These are phyloP conservation scores for Phytophthora aleatoria DNA, from an alignment of 352 stramenopile species.

Conservation along the genomic window DNA sequence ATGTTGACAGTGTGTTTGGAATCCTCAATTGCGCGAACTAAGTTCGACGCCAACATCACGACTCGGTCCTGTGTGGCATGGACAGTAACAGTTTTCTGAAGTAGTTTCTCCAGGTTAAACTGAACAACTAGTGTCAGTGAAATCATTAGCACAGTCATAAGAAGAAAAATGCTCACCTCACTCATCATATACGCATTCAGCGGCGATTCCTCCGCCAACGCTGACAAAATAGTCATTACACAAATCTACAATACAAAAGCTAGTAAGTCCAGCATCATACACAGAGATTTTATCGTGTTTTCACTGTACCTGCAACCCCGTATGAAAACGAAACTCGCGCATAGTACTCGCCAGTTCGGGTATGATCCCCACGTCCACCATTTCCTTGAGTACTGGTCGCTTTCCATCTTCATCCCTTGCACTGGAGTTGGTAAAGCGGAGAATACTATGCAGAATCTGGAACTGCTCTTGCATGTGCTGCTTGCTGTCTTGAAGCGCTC, in stretches of 20 bases:
- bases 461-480: constrained; percentile 50
- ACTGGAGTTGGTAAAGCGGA: constrained; percentile 36
- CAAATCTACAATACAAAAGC: constrained; percentile 29
- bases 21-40: constrained; percentile 51
- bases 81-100: constrained; percentile 55
- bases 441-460: constrained; percentile 43
- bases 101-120: constrained; percentile 25
- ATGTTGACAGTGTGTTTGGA: constrained; percentile 47
- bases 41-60: constrained; percentile 39
- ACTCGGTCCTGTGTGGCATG: constrained; percentile 54
- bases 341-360: constrained; percentile 42
- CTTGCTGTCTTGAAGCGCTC: constrained; percentile 36
- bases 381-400: constrained; percentile 37
- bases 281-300: not conserved
- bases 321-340: constrained; percentile 75
- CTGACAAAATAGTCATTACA: constrained; percentile 50
- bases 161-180: constrained; percentile 33
- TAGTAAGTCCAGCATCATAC: too few relatives aligned
- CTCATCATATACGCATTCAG: constrained; percentile 68
- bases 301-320: constrained; percentile 44
- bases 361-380: constrained; percentile 53
- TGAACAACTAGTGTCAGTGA: constrained; percentile 3
- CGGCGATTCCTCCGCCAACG: constrained; percentile 46
- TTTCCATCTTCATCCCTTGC: constrained; percentile 31
- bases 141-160: not conserved